These are phyloP conservation scores for Lasiodiplodia gonubiensis DNA, from an alignment of 2,329 filamentous ascomycete genomes.

Conservation along the genomic window DNA sequence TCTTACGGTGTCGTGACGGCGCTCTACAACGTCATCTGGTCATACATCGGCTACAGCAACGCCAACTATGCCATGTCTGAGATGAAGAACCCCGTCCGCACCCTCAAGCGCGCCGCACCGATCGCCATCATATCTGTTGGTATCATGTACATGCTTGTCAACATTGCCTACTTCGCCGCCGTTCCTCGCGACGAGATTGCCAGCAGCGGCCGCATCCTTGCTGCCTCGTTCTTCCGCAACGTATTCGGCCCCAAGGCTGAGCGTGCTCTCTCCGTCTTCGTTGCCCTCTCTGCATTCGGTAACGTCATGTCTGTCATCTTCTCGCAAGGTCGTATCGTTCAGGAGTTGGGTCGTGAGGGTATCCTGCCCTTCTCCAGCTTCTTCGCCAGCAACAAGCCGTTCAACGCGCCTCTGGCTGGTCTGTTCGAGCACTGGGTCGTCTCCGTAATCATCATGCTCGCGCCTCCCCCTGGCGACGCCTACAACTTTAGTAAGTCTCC, in stretches of 20 bases:
- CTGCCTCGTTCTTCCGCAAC: slow-evolving; percentile 64
- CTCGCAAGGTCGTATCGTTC: slow-evolving; percentile 69
- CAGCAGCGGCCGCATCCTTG: slow-evolving; percentile 60
- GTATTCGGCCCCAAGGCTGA: slow-evolving; percentile 60
- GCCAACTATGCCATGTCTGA: slow-evolving; percentile 71
- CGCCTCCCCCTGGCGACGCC: slow-evolving; percentile 69
- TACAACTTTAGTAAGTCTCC: slow-evolving; percentile 63
- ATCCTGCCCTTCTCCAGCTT: slow-evolving; percentile 67
- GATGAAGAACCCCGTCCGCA: slow-evolving; percentile 68
- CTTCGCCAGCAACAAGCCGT: slow-evolving; percentile 68
- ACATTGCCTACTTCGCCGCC: slow-evolving; percentile 70
- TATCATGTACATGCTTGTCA: slow-evolving; percentile 69
- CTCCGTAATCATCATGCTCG: slow-evolving; percentile 69
- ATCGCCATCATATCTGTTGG: slow-evolving; percentile 64
- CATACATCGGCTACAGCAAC: slow-evolving; percentile 71
- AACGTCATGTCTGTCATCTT: slow-evolving; percentile 73
- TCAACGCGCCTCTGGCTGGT: slow-evolving; percentile 66
- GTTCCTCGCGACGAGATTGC: slow-evolving; percentile 63
- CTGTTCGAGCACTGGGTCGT: slow-evolving; percentile 69
- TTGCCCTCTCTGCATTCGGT: slow-evolving; percentile 70
- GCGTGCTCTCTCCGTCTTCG: slow-evolving; percentile 67
- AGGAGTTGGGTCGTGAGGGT: slow-evolving; percentile 70
- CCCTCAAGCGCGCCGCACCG: slow-evolving; percentile 69
- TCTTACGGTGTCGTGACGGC: slow-evolving; percentile 72
- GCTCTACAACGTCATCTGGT: slow-evolving; percentile 75